A percentile compares a stretch with the other conserved stretches of the same genome.
phyloP scores from a whole-genome alignment of 192 early-diverging fungal species.

The Coemansia sp. region DNA sequence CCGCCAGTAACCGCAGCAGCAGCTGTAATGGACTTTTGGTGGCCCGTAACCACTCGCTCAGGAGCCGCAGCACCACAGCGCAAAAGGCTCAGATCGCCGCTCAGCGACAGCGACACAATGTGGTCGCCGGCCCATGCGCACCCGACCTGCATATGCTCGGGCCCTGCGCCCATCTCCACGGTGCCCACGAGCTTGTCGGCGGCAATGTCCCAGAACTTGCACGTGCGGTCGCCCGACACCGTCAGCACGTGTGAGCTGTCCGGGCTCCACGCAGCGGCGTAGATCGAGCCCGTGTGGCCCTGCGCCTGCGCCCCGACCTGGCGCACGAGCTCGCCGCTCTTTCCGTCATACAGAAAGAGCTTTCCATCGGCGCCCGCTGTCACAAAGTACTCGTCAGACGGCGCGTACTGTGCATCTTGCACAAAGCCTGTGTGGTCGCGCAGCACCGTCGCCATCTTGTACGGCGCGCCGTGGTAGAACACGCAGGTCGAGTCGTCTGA shows the following conservation, averaged over 20 bases:
- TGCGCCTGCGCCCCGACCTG: constrained; percentile 55
- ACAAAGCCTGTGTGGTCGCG: constrained; percentile 89
- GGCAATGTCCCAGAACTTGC: constrained; percentile 88
- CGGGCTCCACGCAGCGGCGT: constrained; percentile 83
- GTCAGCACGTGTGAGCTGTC: constrained; percentile 75
- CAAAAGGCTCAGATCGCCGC: constrained; percentile 86
- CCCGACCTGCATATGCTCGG: constrained; percentile 91
- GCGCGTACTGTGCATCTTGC: constrained; percentile 82
- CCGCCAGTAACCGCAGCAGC: constrained; percentile 57
- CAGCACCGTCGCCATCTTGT: constrained; percentile 72
- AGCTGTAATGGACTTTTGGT: constrained; percentile 78
- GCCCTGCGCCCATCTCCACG: constrained; percentile 50
- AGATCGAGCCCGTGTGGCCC: constrained; percentile 79
- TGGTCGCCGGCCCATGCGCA: constrained; percentile 80
- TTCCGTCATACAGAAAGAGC: constrained; percentile 92
- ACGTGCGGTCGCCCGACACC: constrained; percentile 82
- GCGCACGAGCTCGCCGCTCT: constrained; percentile 74
- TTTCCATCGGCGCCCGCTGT: constrained; percentile 84
- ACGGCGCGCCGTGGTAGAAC: constrained; percentile 92
- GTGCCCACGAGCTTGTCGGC: constrained; percentile 65
- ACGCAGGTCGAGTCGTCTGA: constrained; percentile 88
- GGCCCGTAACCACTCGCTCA: constrained; percentile 59
- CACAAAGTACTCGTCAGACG: constrained; percentile 77
- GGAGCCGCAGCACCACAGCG: constrained; percentile 40
- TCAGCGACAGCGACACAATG: constrained; percentile 77